A percentile compares a stretch with the other conserved stretches of the same genome.
phyloP scores from a whole-genome alignment of 768 basidiomycete genomes.

The Piloderma croceum region DNA sequence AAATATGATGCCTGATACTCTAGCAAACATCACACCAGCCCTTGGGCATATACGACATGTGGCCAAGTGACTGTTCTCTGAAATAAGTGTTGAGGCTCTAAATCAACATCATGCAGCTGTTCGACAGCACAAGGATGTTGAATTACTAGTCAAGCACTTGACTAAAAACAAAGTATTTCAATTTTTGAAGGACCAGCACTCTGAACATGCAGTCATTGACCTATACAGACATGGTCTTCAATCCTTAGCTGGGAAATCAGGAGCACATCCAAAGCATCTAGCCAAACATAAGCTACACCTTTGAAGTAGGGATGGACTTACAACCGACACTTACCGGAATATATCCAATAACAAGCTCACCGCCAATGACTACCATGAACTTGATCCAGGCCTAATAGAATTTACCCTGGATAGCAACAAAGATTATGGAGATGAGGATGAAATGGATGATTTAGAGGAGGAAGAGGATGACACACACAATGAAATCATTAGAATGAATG shows the following conservation, averaged over 20 bases:
- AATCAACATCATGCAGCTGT: slow-evolving; percentile 18
- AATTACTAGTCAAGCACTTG: slow-evolving; percentile 12
- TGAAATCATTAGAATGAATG: too few species aligned
- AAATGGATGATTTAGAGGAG: background rate
- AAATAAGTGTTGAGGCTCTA: slow-evolving; percentile 15
- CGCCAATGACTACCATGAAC: too few species aligned
- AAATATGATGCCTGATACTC: slow-evolving; percentile 16
- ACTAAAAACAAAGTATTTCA: too few species aligned
- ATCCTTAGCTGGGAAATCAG: slow-evolving; percentile 3
- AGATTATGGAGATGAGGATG: too few species aligned
- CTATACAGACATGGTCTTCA: slow-evolving; percentile 5
- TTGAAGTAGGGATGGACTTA: slow-evolving; percentile 1
- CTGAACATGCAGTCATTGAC: slow-evolving; percentile 5
- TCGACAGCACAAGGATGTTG: slow-evolving; percentile 16
- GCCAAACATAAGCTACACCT: slow-evolving; percentile 3
- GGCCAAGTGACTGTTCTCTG: slow-evolving; percentile 12
- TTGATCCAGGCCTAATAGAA: too few species aligned
- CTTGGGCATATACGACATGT: slow-evolving; percentile 17
- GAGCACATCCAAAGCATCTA: slow-evolving; percentile 11
- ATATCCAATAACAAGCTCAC: too few species aligned
- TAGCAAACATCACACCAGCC: slow-evolving; percentile 19
- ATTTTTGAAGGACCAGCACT: slow-evolving; percentile 1
- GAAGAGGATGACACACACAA: too few species aligned
- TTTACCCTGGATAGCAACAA: too few species aligned
- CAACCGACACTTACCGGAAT: background rate